A percentile compares a stretch with the other conserved stretches of the same genome.
phyloP scores from a whole-genome alignment of 140 eudicot species.

The Oenanthe javanica region DNA sequence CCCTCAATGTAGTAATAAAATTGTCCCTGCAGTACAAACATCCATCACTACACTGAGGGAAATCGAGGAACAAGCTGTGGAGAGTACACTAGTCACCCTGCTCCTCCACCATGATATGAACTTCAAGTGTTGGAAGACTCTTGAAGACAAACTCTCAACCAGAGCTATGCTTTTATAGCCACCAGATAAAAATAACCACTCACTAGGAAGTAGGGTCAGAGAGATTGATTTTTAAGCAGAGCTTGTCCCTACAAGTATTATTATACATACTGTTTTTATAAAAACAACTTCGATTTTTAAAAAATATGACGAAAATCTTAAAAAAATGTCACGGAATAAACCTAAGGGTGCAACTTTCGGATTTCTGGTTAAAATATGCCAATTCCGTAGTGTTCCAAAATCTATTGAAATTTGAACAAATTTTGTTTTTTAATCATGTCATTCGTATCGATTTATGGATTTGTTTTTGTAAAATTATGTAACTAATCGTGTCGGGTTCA shows the following conservation, averaged over 20 bases:
- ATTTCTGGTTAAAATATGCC: not conserved
- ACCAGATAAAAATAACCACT: not conserved
- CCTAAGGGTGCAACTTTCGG: not conserved
- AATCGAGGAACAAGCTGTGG: conserved; percentile 6
- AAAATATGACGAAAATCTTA: too few relatives aligned
- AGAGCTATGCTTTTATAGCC: not conserved
- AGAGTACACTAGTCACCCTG: not conserved
- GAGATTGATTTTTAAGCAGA: not conserved
- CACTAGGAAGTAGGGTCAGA: not conserved
- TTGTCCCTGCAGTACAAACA: not conserved
- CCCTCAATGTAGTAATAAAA: conserved; percentile 9
- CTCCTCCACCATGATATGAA: not conserved
- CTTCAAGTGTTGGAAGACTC: not conserved
- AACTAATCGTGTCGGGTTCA: not conserved
- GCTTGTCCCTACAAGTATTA: not conserved
- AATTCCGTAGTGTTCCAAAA: not conserved
- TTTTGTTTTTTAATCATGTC: too few relatives aligned
- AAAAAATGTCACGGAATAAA: not conserved
- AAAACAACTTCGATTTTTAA: not conserved
- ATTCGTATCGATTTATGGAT: too few relatives aligned
- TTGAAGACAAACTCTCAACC: not conserved
- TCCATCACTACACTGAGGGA: conserved; percentile 10
- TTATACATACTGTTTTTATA: not conserved
- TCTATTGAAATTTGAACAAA: not conserved
- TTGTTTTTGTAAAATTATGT: too few relatives aligned